Base-by-base conservation (phyloP, 73 alveolate genomes). In the Urostyla sp. region DNA sequence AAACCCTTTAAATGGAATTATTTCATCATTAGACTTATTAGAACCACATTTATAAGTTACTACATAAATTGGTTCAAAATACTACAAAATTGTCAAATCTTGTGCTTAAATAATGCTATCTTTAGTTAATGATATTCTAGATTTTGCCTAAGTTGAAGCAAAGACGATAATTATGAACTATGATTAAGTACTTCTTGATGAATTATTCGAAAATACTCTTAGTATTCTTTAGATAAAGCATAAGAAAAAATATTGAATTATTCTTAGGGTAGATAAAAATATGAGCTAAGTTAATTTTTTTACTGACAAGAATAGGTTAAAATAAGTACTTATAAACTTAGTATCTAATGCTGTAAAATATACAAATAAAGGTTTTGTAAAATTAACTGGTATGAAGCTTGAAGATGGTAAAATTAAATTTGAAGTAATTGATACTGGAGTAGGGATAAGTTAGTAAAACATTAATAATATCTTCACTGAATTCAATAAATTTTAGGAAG, bases 111-210 rank as follows among this genome's bases (percentile, higher is more conserved):
- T n/a, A 27, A 44, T 75, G 66, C 66, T 75, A 0, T 54, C 23
- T 54, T 32, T 74, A 34, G 49, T 74, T 1, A 74, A 74, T 74
- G 86, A 74, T 54, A 75, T 75, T 31, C 45, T 75, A 11, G 87
- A 75, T 34, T 75, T 56, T 32, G 27, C 76, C n/a, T 32, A 74
- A 46, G 8, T 74, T 5, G 86, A 74, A 35, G 46, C 75, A 3
- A 26, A 59, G 37, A 54, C 26, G 16, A 38, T 74, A 24, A 16
- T 31, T 2, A 27, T 74, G 1, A 46, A 51, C 61, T 11, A 15
- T 15, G 49, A 74, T 11, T 1, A 16, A 36, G 21, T 36, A n/a
- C 15, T 11, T 10, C 67, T 59, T 7, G 26, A 20, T 5, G 38
- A 21, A 23, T 18, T 53, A 16, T n/a, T 74, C 1, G 49, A 50